A percentile compares a stretch with the other conserved stretches of the same genome.
Evolutionary conservation across 345 rosid species (phyloP).

Genomic region (Salix exigua): DNA sequence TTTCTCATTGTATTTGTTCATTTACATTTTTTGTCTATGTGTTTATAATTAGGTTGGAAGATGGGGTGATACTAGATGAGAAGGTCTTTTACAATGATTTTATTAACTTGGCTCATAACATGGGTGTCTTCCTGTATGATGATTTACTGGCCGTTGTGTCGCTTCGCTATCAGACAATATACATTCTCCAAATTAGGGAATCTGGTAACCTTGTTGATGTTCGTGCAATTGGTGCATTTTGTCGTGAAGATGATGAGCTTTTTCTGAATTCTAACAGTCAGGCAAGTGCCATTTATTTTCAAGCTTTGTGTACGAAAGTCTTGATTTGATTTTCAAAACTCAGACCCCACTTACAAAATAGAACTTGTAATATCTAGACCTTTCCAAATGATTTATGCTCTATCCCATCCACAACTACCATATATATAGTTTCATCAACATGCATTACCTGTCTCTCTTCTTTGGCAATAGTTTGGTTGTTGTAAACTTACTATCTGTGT

Average conservation of each 20-base stretch:
- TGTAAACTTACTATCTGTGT: not conserved
- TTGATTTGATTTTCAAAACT: constrained; percentile 1
- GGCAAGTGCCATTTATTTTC: constrained; percentile 40
- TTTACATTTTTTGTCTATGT: not conserved
- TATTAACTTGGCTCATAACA: constrained; percentile 65
- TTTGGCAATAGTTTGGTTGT: not conserved
- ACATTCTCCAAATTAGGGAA: constrained; percentile 87
- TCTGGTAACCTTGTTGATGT: constrained; percentile 83
- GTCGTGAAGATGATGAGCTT: constrained; percentile 91
- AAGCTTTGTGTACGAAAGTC: not conserved
- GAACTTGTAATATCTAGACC: not conserved
- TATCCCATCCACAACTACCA: not conserved
- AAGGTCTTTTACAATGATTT: constrained; percentile 81
- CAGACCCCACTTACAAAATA: not conserved
- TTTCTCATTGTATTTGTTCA: not conserved
- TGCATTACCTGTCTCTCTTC: not conserved
- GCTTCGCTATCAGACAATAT: constrained; percentile 79
- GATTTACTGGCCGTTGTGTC: constrained; percentile 86
- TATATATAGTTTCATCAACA: not conserved
- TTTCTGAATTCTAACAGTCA: constrained; percentile 74
- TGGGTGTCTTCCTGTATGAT: constrained; percentile 88
- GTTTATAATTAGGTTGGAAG: constrained; percentile 57
- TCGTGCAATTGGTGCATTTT: constrained; percentile 78
- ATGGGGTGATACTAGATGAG: constrained; percentile 75
- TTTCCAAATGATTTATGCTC: not conserved